Base-by-base conservation (phyloP, 768 basidiomycete genomes). In the Piloderma croceum region DNA sequence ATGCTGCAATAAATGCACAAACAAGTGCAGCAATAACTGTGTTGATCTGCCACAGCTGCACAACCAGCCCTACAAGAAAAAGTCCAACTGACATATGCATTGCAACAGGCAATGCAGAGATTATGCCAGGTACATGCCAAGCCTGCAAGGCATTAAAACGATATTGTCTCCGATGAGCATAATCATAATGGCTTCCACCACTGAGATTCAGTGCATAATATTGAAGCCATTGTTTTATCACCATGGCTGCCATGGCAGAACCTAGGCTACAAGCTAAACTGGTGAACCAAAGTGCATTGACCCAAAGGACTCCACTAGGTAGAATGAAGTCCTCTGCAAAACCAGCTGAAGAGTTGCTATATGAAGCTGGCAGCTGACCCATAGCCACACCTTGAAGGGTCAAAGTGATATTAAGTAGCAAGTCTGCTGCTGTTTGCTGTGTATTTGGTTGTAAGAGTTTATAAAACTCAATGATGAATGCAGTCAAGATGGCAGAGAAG, bases 401-500 rank as follows among this genome's bases (percentile, higher is more conserved):
- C 13, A 32, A 29, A 21, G 20, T 39, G 18, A 48, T 51, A 32
- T 34, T 35, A 11, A 7, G 12, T 24, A 49, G 38, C 35, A 49
- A 35, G 11, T 42, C 15, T 15, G 42, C 31, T n/a, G 45, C 27
- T 32, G 25, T 17, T 34, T 48, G 21, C 22, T 49, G 32, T 19
- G 39, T 32, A 43, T 53, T 39, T 23, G 45, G 43, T 32, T 52
- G 43, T 27, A 51, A 19, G 6, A 17, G 37, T n/a, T 45, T 13
- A 25, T 51, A 49, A 27, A 51, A 51, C 25, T 51, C 50, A 18
- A 51, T 42, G 24, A 51, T 39, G 22, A 55, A 55, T 11, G 51
- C 53, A 12, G 53, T 55, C 21, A 53, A 36, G 19, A 55, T 55
- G 12, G 41, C 53, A 10, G 53, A 55, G 37, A 54, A 54, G 21